A percentile compares a stretch with the other conserved stretches of the same genome.
phyloP scores from a whole-genome alignment of 78 protist genomes.

The Fonticula alba region DNA sequence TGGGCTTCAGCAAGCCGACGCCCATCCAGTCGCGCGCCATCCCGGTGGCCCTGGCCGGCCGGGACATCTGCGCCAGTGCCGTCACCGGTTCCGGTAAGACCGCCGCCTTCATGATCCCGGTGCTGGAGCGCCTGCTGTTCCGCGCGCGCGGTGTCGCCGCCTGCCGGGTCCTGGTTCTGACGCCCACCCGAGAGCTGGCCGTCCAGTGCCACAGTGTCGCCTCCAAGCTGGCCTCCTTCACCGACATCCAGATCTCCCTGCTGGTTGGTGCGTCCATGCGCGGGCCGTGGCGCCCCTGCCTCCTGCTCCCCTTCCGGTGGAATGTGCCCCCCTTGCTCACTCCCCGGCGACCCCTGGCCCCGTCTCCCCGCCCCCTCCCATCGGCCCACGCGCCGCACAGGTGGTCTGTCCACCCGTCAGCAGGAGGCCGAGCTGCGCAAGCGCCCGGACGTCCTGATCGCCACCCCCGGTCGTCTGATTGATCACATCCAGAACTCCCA shows the following conservation, averaged over 20 bases:
- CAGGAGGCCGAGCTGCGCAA: conserved; percentile 44
- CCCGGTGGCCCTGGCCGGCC: conserved; percentile 22
- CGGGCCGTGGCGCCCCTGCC: no score
- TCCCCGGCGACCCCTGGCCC: no score
- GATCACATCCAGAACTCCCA: conserved; percentile 34
- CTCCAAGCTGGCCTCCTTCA: conserved; percentile 11
- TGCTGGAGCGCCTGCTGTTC: conserved; percentile 34
- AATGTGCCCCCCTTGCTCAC: no score
- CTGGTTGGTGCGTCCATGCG: conserved; percentile 40
- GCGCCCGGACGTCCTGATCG: conserved; percentile 81
- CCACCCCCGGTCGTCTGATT: conserved; percentile 88
- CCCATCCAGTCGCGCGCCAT: conserved; percentile 19
- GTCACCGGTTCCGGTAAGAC: conserved; percentile 44
- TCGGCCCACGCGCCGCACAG: conserved; percentile 27
- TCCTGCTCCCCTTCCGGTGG: no score
- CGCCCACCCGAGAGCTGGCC: conserved; percentile 87
- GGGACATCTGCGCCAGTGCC: conserved; percentile 36
- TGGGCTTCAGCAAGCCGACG: conserved; percentile 11
- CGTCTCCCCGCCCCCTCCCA: background rate
- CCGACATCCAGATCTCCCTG: conserved; percentile 26
- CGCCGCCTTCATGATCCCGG: conserved; percentile 42
- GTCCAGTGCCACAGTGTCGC: conserved; percentile 43
- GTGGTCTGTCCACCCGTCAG: conserved; percentile 40
- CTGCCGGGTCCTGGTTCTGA: conserved; percentile 42
- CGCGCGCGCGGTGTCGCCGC: background rate